phyloP scores from a whole-genome alignment of 1,139 yeast species.

The Debaryomyces subglobosus region DNA sequence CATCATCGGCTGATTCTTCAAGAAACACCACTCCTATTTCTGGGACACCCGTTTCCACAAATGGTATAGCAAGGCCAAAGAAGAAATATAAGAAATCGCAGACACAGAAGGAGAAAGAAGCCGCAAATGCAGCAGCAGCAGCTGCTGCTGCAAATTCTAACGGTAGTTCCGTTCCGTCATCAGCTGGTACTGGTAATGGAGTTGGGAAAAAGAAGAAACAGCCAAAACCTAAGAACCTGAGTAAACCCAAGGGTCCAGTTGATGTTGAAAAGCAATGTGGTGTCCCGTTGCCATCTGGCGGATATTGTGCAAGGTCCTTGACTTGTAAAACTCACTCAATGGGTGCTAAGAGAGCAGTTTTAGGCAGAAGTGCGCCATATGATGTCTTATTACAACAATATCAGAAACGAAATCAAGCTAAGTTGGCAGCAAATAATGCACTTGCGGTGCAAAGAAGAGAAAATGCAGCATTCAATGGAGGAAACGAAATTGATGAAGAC shows the following conservation, averaged over 20 bases:
- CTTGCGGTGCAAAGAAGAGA: constrained; percentile 58
- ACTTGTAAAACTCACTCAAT: constrained; percentile 97
- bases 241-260: constrained; percentile 78
- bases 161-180: constrained; percentile 12
- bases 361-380: constrained; percentile 90
- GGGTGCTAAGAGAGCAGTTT: constrained; percentile 97
- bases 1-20: constrained; percentile 47
- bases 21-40: constrained; percentile 45
- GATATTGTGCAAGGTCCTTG: constrained; percentile 89
- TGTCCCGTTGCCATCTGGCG: constrained; percentile 89
- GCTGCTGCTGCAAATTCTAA: constrained; percentile 38
- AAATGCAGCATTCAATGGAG: constrained; percentile 45
- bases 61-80: constrained; percentile 34
- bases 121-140: constrained; percentile 52
- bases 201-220: constrained; percentile 42
- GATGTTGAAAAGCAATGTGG: constrained; percentile 98
- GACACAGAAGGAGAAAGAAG: constrained; percentile 49
- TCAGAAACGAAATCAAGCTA: constrained; percentile 91
- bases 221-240: constrained; percentile 53
- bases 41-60: constrained; percentile 23
- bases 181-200: constrained; percentile 19
- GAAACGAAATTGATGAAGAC: constrained; percentile 25
- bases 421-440: constrained; percentile 80
- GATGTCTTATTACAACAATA: constrained; percentile 86
- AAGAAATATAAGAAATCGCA: constrained; percentile 50